These are phyloP conservation scores for Neckera pumila DNA, from an alignment of 225 moss, liverwort and hornwort species.

Conservation along the genomic window DNA sequence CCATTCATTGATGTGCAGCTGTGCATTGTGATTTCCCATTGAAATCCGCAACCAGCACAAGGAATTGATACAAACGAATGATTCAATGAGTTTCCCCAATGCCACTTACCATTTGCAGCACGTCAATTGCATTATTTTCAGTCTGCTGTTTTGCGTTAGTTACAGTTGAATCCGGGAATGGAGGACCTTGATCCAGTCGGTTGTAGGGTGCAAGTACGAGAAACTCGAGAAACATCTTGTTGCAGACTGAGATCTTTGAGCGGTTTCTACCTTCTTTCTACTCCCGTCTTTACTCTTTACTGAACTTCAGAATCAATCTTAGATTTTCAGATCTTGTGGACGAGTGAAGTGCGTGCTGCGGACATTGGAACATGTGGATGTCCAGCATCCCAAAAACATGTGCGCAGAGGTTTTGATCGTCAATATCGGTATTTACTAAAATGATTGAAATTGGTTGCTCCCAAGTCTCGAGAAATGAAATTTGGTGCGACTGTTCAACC, in stretches of 20 bases:
- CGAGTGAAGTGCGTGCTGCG: not conserved
- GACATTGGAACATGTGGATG: not conserved
- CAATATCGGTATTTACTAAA: not conserved
- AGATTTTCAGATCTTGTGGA: not conserved
- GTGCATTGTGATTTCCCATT: not conserved
- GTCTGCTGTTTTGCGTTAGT: not conserved
- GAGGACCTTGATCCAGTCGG: too few species aligned
- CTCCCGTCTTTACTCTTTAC: too few species aligned
- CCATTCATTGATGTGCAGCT: not conserved
- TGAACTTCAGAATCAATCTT: not conserved
- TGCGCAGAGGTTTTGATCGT: not conserved
- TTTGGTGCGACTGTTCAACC: not conserved
- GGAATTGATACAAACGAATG: not conserved
- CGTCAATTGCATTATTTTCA: not conserved
- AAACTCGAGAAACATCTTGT: too few species aligned
- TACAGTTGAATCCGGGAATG: not conserved
- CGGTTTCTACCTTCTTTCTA: not conserved
- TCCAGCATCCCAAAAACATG: not conserved
- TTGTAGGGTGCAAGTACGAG: not conserved
- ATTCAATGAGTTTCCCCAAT: not conserved
- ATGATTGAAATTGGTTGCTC: not conserved
- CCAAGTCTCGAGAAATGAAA: too few species aligned
- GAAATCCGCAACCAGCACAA: not conserved
- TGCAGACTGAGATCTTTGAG: not conserved
- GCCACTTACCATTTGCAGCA: not conserved